Percentiles rank a stretch among this genome's conserved stretches.
phyloP scores from a whole-genome alignment of 148 eudicot genomes.

The Chenopodium album region DNA sequence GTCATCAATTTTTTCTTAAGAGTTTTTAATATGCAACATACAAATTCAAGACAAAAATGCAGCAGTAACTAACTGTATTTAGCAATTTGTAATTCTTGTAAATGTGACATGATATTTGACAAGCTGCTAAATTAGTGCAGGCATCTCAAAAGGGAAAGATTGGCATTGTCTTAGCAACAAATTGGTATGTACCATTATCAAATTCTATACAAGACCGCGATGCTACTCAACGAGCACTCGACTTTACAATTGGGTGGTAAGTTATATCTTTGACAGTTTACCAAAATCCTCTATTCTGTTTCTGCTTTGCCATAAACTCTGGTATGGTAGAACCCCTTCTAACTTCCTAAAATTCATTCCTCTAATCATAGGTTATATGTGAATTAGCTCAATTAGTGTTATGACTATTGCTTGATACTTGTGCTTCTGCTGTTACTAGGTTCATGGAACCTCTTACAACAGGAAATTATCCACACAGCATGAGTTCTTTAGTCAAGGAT shows the following conservation, averaged over 20 bases:
- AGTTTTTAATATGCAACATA: not conserved
- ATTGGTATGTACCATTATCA: constrained; percentile 36
- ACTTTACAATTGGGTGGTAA: constrained; percentile 38
- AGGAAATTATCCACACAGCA: constrained; percentile 36
- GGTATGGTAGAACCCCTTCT: not conserved
- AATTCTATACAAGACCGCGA: constrained; percentile 8
- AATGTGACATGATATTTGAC: not conserved
- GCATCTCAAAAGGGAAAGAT: constrained; percentile 39
- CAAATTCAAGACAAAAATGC: not conserved
- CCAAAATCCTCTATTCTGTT: not conserved
- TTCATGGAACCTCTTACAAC: constrained; percentile 36
- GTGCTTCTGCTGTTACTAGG: constrained; percentile 22
- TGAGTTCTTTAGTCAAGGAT: constrained; percentile 25
- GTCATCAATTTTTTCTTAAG: no score
- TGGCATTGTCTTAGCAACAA: constrained; percentile 27
- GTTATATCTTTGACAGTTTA: not conserved
- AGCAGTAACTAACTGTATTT: not conserved
- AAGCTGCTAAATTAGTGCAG: constrained; percentile 11
- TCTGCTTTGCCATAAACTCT: not conserved
- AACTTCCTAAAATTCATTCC: not conserved
- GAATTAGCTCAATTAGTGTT: not conserved
- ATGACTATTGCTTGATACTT: not conserved
- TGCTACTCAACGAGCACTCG: constrained; percentile 35
- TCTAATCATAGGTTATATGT: not conserved
- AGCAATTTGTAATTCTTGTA: no score